Evolutionary conservation across 495 filamentous ascomycete species (phyloP).

Genomic region (Acidomyces sp.): DNA sequence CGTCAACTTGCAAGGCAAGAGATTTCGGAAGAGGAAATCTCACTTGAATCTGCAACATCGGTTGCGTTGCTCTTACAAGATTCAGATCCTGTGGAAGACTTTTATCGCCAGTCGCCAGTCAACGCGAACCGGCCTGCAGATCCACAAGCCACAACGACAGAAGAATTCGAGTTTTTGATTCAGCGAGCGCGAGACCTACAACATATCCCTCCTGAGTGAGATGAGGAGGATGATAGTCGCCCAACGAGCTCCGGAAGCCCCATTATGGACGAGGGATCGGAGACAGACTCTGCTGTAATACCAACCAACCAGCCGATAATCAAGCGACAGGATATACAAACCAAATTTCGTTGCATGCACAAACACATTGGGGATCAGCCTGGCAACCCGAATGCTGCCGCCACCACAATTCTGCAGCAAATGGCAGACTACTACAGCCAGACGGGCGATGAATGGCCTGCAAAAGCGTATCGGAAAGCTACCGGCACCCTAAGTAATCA

Average conservation of each 20-base stretch:
- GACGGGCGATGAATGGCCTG: constrained; percentile 67
- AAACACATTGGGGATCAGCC: constrained; percentile 34
- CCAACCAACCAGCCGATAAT: constrained; percentile 1
- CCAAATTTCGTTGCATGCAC: constrained; percentile 57
- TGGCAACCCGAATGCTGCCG: constrained; percentile 54
- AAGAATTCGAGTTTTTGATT: constrained; percentile 47
- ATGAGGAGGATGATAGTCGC: constrained; percentile 19
- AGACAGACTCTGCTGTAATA: neutral
- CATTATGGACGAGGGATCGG: constrained; percentile 17
- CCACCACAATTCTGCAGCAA: constrained; percentile 64
- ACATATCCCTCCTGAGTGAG: constrained; percentile 33
- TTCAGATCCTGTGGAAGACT: too few species aligned
- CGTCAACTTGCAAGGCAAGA: constrained; percentile 20
- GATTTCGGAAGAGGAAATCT: constrained; percentile 6
- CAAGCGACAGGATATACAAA: constrained; percentile 24
- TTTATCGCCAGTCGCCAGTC: too few species aligned
- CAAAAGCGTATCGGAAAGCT: constrained; percentile 65
- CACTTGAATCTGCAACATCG: constrained; percentile 4
- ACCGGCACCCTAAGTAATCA: constrained; percentile 61
- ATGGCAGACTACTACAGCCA: constrained; percentile 74
- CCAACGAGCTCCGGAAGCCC: constrained; percentile 15
- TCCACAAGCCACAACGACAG: constrained; percentile 21
- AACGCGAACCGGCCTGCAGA: too few species aligned
- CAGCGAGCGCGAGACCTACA: constrained; percentile 40
- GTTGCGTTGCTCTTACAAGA: too few species aligned